These are phyloP conservation scores for Phaeoacremonium minimum DNA, from an alignment of 2,329 filamentous ascomycete species.

Conservation along the genomic window DNA sequence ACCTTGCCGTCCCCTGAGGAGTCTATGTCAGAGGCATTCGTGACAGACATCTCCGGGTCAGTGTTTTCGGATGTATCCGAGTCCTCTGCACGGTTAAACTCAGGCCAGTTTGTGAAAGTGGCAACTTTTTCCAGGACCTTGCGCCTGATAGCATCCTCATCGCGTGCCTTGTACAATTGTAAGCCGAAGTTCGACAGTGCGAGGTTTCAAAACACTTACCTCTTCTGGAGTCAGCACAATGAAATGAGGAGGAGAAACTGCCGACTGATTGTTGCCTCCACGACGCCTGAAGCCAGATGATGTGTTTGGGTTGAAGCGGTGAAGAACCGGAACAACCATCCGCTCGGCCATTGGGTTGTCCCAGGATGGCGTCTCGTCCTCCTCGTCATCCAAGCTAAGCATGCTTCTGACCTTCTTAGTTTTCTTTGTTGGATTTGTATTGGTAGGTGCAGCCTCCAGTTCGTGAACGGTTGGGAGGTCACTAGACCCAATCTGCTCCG, in stretches of 20 bases:
- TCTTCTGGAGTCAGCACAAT: constrained; percentile 74
- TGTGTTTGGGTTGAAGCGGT: constrained; percentile 40
- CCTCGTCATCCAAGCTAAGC: constrained; percentile 40
- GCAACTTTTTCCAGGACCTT: constrained; percentile 76
- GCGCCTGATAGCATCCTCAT: constrained; percentile 67
- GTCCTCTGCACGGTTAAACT: constrained; percentile 50
- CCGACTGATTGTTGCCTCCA: constrained; percentile 18
- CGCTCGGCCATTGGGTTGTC: constrained; percentile 59
- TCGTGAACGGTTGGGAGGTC: constrained; percentile 70
- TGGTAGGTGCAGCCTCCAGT: constrained; percentile 73
- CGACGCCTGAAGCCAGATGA: constrained; percentile 2
- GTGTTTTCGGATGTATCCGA: constrained; percentile 44
- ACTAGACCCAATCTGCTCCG: constrained; percentile 62
- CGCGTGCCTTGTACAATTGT: constrained; percentile 33
- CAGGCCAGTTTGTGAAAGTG: constrained; percentile 68
- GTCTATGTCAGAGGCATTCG: constrained; percentile 59
- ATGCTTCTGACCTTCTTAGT: constrained; percentile 35
- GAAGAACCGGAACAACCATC: constrained; percentile 68
- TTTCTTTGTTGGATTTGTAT: constrained; percentile 51
- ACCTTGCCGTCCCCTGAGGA: constrained; percentile 67
- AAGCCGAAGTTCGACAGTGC: constrained; percentile 25
- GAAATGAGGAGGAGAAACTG: constrained; percentile 55
- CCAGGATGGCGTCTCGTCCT: constrained; percentile 45
- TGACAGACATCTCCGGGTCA: constrained; percentile 67
- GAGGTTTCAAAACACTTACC: constrained; percentile 24